phyloP scores from a whole-genome alignment of 768 basidiomycete species.

The Clavaria fumosa region DNA sequence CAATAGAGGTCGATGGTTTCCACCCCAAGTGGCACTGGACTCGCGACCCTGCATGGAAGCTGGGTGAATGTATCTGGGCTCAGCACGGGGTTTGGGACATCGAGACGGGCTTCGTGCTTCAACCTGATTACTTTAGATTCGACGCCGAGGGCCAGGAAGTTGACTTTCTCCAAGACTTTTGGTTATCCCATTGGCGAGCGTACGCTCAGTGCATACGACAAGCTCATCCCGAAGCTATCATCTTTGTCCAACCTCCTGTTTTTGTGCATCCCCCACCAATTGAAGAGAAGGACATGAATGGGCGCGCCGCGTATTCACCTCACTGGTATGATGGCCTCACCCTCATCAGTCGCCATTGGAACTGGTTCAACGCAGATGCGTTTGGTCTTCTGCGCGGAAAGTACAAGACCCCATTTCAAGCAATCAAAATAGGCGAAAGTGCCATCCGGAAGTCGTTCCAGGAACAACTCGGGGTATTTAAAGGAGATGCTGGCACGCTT shows the following conservation, averaged over 20 bases:
- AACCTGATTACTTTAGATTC: slow-evolving; percentile 61
- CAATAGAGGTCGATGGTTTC: slow-evolving; percentile 31
- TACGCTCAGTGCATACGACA: slow-evolving; percentile 44
- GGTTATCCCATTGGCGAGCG: slow-evolving; percentile 51
- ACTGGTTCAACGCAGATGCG: slow-evolving; percentile 92
- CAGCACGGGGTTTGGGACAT: slow-evolving; percentile 82
- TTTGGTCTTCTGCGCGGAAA: slow-evolving; percentile 81
- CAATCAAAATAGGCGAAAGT: slow-evolving; percentile 66
- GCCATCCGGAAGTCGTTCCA: slow-evolving; percentile 73
- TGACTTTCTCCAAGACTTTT: slow-evolving; percentile 66
- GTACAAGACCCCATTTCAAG: slow-evolving; percentile 49
- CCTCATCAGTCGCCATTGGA: slow-evolving; percentile 83
- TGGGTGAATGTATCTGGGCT: slow-evolving; percentile 79
- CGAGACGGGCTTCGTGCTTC: slow-evolving; percentile 46
- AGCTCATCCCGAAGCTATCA: slow-evolving; percentile 66
- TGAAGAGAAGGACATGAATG: slow-evolving; percentile 38
- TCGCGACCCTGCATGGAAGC: slow-evolving; percentile 50
- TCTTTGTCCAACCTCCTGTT: slow-evolving; percentile 87
- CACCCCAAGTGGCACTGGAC: slow-evolving; percentile 74
- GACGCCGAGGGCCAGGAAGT: slow-evolving; percentile 31
- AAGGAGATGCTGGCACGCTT: slow-evolving; percentile 53
- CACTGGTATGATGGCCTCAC: slow-evolving; percentile 97
- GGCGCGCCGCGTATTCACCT: slow-evolving; percentile 56
- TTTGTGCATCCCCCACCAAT: slow-evolving; percentile 63
- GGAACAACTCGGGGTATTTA: slow-evolving; percentile 68